Percentiles rank a stretch among this genome's conserved stretches.
Evolutionary conservation across 257 asterid species (phyloP).

Genomic region (Dorcoceras hygrometricum): DNA sequence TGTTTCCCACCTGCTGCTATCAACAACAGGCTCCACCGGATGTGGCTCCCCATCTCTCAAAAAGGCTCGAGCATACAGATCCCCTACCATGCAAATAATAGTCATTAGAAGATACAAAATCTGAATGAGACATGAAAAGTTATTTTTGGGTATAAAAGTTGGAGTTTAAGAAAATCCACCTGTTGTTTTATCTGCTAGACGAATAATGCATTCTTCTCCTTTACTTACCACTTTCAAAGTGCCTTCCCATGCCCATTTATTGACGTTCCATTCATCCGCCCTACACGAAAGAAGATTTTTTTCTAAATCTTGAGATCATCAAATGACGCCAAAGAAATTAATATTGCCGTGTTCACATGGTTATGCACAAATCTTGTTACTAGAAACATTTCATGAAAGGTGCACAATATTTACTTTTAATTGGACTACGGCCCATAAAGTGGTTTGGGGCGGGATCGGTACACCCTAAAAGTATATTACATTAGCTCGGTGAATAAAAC

Average conservation of each 20-base stretch:
- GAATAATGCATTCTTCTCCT: slow-evolving; percentile 92
- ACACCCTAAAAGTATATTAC: background rate
- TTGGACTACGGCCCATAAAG: background rate
- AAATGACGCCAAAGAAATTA: slow-evolving; percentile 1
- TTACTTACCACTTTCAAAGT: slow-evolving; percentile 73
- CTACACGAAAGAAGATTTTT: slow-evolving; percentile 37
- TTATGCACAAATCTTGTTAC: slow-evolving; percentile 1
- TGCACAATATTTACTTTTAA: background rate
- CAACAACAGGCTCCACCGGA: slow-evolving; percentile 97
- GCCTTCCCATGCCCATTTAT: slow-evolving; percentile 99
- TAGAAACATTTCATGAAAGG: background rate
- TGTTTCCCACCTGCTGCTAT: slow-evolving; percentile 88
- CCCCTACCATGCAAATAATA: slow-evolving; percentile 49
- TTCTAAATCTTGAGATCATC: slow-evolving; percentile 1
- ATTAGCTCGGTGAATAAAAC: background rate
- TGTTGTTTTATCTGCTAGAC: slow-evolving; percentile 84
- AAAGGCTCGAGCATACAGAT: slow-evolving; percentile 95
- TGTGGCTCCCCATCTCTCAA: slow-evolving; percentile 95
- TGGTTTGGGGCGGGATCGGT: background rate
- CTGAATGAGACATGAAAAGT: slow-evolving; percentile 6
- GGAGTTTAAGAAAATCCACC: slow-evolving; percentile 38
- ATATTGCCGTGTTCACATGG: slow-evolving; percentile 6
- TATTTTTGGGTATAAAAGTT: background rate
- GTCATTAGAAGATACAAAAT: slow-evolving; percentile 14
- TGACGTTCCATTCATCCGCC: slow-evolving; percentile 99